These are phyloP conservation scores for Picochlorum sp. DNA, from an alignment of 139 green algal species.

Conservation along the genomic window DNA sequence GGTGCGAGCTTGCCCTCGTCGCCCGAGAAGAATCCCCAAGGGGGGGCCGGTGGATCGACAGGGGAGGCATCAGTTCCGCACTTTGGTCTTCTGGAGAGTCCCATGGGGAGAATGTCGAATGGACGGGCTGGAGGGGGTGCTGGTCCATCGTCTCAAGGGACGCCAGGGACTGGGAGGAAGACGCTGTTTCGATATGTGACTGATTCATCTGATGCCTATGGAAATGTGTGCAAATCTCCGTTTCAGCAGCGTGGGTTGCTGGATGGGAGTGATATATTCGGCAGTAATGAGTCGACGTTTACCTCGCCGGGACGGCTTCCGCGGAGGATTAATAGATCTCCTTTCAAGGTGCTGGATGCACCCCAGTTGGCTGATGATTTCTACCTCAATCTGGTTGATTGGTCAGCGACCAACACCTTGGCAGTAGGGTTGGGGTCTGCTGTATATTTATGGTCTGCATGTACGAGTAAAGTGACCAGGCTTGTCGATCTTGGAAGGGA, in stretches of 20 bases:
- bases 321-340: constrained; percentile 79
- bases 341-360: constrained; percentile 90
- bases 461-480: constrained; percentile 68
- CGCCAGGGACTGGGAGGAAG: constrained; percentile 32
- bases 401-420: constrained; percentile 84
- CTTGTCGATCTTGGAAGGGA: constrained; percentile 24
- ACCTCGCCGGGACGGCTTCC: constrained; percentile 36
- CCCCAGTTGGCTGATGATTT: constrained; percentile 89
- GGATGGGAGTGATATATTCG: constrained; percentile 28
- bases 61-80: too few relatives aligned
- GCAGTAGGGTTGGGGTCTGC: constrained; percentile 84
- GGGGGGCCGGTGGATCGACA: neutral
- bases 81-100: constrained; percentile 5
- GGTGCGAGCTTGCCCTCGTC: constrained; percentile 20
- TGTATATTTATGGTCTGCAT: constrained; percentile 95
- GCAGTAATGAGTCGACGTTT: constrained; percentile 12
- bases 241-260: constrained; percentile 55
- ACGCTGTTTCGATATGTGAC: constrained; percentile 71
- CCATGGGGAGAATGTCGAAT: constrained; percentile 15
- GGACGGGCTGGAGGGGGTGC: neutral
- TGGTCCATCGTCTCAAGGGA: neutral
- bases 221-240: constrained; percentile 45
- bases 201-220: constrained; percentile 50
- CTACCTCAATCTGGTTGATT: constrained; percentile 98
- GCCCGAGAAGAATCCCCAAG: constrained; percentile 40